Evolutionary conservation across 306 rosid genomes (phyloP), one percentile per base, ranked within the genome.

Genomic region (Hippophae tibetana): DNA sequence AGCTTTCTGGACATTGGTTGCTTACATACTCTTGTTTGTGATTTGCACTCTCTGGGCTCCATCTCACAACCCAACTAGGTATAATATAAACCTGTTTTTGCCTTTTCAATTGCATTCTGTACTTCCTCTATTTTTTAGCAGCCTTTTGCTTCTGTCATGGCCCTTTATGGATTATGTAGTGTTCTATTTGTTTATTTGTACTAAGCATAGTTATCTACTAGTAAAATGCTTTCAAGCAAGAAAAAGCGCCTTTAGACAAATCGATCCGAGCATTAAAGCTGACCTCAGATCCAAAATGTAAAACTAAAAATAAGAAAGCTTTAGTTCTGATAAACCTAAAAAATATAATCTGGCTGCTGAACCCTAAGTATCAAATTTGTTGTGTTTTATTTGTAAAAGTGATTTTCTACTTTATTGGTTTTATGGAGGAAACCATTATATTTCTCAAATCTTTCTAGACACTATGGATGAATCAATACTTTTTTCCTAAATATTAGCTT

Each of bases 11-110:
- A 69, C 79, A 52, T 57, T 82, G 79, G 76, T 82, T 70, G 84
- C 89, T 3, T 86, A 73, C 58, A 46, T 71, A 23, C 77, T 86
- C 60, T 59, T 86, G 72, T 66, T 57, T 14, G 83, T 82, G 68
- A 86, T 86, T 46, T 78, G 89, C 57, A 46, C 69, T 75, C 94
- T 80, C n/a, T 86, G 86, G 94, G 89, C 71, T 56, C 94, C 94
- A 49, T 78, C 89, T 56, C 81, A 70, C 50, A 80, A 82, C 67
- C 94, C 89, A 18, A 86, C 89, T n/a, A 76, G 89, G 94, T 82
- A 80, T 10, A 14, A 50, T 47, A 48, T 18, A 6, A 14, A 43
- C 49, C 43, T 64, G 5, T 31, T 65, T 56, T 46, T 64, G 31
- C 52, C 42, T 45, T 45, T 43, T 13, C 7, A 6, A 52, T 52